Evolutionary conservation across 2,329 filamentous ascomycete species (phyloP).

Genomic region (Botrytis medusae): DNA sequence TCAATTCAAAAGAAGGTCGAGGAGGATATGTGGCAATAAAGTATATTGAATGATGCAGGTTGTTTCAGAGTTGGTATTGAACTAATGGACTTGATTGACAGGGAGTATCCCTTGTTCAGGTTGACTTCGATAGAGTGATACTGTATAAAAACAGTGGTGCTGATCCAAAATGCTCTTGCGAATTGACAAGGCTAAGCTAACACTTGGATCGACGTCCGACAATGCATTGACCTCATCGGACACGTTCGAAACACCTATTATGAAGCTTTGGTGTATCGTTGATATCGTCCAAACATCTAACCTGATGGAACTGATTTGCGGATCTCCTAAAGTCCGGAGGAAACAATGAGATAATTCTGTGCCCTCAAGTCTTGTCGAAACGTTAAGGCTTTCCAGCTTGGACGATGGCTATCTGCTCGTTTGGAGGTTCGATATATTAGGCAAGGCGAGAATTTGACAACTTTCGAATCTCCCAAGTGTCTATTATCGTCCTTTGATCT

Average conservation of each 20-base stretch:
- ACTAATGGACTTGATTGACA: constrained; percentile 32
- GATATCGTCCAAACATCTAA: constrained; percentile 36
- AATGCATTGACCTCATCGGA: constrained; percentile 41
- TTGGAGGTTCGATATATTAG: constrained; percentile 30
- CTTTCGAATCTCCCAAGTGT: background rate
- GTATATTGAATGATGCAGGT: constrained; percentile 30
- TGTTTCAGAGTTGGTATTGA: constrained; percentile 36
- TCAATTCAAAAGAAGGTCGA: constrained; percentile 25
- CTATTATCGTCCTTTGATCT: background rate
- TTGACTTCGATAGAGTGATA: constrained; percentile 35
- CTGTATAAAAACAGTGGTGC: constrained; percentile 33
- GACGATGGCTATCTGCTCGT: constrained; percentile 27
- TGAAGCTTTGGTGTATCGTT: constrained; percentile 37
- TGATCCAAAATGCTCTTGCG: constrained; percentile 31
- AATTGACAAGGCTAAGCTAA: constrained; percentile 31
- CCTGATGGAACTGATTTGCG: constrained; percentile 29
- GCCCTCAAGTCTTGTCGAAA: constrained; percentile 30
- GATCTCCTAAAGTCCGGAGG: constrained; percentile 34
- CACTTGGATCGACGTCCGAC: constrained; percentile 36
- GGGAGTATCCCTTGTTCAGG: constrained; percentile 31
- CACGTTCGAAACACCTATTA: constrained; percentile 38
- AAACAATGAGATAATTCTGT: constrained; percentile 31
- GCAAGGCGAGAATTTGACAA: constrained; percentile 28
- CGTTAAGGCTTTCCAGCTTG: constrained; percentile 31
- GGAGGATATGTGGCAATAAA: constrained; percentile 17